Base-by-base conservation (phyloP, 495 filamentous ascomycete species). In the Tuber melanosporum region DNA sequence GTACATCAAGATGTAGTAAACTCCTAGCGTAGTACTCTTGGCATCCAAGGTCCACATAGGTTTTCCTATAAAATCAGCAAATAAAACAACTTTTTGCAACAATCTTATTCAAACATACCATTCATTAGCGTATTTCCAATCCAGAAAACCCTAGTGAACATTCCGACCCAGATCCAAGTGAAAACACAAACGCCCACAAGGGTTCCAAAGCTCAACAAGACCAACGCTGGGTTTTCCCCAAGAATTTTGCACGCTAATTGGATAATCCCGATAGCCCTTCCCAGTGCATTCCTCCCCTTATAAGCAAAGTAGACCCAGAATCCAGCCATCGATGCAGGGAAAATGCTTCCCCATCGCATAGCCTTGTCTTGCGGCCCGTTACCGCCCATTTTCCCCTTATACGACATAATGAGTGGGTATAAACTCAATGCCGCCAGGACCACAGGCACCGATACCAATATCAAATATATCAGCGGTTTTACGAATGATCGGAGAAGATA, bases 101-200 rank as follows among this genome's bases (percentile, higher is more conserved):
- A 66, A 36, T 19, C 57, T 15, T 2, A 14, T 12, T 17, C 43
- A 42, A 46, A 74, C 79, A 75, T 77, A 80, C 78, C 79, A 66
- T 75, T 57, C 46, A 79, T 39, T 39, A 81, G 74, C 20, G 77
- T 74, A 71, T 81, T 83, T 41, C 82, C 95, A 32, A 91, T 93
- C 62, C 98, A 89, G 84, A 99, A 99, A 70, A 98, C 90, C 42
- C 94, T 88, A 3, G 93, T 95, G 84, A 99, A 99, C 95, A 98
- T 98, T 80, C 90, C 89, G 83, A 98, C 89, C 95, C 95, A 99
- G 15, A 92, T 80, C 95, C 95, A 99, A 3, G 94, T 97, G 92
- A 94, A 98, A 12, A 89, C 85, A 15, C 96, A 91, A 66, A 97
- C 90, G 47, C 88, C 86, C 15, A 86, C 87, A n/a, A 99, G 88